phyloP scores from a whole-genome alignment of 1,139 yeast genomes.

The Yamadazyma kanchanaburiensis region DNA sequence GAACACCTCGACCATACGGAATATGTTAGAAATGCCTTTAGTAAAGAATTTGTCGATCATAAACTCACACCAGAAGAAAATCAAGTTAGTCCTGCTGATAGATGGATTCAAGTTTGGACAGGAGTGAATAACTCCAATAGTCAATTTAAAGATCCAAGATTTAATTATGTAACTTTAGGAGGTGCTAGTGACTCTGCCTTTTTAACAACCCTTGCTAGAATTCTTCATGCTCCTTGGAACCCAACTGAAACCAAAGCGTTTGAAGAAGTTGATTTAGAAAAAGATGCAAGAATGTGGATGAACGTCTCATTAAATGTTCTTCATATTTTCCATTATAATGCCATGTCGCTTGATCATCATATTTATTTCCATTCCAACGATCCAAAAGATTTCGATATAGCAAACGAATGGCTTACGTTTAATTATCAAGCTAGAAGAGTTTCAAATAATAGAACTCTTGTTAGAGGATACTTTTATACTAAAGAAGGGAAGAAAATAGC shows the following conservation, averaged over 20 bases:
- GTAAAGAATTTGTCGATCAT: conserved; percentile 34
- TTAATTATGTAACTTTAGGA: conserved; percentile 38
- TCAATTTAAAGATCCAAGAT: conserved; percentile 27
- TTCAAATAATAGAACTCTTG: conserved; percentile 35
- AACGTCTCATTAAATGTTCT: conserved; percentile 33
- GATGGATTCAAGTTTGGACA: conserved; percentile 43
- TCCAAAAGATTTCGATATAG: conserved; percentile 28
- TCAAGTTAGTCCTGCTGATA: conserved; percentile 25
- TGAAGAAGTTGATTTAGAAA: conserved; percentile 29
- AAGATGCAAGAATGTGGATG: conserved; percentile 33
- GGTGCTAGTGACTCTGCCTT: conserved; percentile 40
- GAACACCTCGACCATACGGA: conserved; percentile 36
- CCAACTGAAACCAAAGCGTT: conserved; percentile 33
- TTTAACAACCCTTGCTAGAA: conserved; percentile 41
- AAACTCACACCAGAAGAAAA: conserved; percentile 35
- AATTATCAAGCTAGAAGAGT: conserved; percentile 36
- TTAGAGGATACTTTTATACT: conserved; percentile 36
- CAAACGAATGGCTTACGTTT: conserved; percentile 40
- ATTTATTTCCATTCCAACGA: conserved; percentile 36
- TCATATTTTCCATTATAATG: conserved; percentile 44
- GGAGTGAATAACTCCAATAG: conserved; percentile 27
- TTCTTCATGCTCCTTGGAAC: conserved; percentile 44
- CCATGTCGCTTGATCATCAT: conserved; percentile 49
- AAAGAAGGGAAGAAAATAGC: conserved; percentile 35
- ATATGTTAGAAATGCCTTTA: conserved; percentile 37